Percentiles rank a stretch among this genome's conserved stretches.
Conservation (phyloP, 1,284 basidiomycete genomes). For the Anthracocystis panici-leucophaei region DNA sequence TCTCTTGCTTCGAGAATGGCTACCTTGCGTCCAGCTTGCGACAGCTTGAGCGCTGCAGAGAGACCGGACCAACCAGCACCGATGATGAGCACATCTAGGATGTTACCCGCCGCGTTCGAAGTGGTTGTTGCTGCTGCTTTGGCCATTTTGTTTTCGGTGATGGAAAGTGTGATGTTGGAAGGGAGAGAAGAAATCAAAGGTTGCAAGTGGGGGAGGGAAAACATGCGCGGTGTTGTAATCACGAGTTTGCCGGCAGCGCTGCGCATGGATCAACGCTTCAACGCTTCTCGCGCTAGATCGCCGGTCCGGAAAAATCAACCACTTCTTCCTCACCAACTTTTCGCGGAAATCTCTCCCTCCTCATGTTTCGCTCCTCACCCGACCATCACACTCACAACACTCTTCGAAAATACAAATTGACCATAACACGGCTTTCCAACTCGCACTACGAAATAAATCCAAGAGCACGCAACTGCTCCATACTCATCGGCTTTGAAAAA, state of each 20-base stretch:
- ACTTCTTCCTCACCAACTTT: no score
- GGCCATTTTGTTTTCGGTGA: constrained; percentile 10
- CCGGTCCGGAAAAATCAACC: no score
- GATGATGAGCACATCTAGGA: constrained; percentile 71
- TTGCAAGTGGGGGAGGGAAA: neutral
- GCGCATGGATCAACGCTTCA: constrained; percentile 18
- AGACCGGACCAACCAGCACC: constrained; percentile 73
- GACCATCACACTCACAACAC: neutral
- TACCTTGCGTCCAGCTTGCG: constrained; percentile 70
- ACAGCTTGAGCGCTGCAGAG: constrained; percentile 71
- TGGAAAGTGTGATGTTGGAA: neutral
- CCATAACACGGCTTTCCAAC: neutral
- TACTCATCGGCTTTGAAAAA: constrained; percentile 46
- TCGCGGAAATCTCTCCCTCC: no score
- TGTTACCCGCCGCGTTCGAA: constrained; percentile 11
- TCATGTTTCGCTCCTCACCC: neutral
- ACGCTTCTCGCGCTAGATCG: neutral
- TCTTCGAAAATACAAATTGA: neutral
- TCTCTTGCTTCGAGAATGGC: constrained; percentile 73
- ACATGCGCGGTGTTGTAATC: constrained; percentile 12
- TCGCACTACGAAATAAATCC: constrained; percentile 34
- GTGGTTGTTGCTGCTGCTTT: constrained; percentile 26
- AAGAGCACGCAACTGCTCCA: constrained; percentile 48
- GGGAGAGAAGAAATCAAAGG: neutral
- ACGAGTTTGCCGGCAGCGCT: neutral